These are phyloP conservation scores for Gaultheria prostrata DNA, from an alignment of 148 eudicot species.

Conservation along the genomic window DNA sequence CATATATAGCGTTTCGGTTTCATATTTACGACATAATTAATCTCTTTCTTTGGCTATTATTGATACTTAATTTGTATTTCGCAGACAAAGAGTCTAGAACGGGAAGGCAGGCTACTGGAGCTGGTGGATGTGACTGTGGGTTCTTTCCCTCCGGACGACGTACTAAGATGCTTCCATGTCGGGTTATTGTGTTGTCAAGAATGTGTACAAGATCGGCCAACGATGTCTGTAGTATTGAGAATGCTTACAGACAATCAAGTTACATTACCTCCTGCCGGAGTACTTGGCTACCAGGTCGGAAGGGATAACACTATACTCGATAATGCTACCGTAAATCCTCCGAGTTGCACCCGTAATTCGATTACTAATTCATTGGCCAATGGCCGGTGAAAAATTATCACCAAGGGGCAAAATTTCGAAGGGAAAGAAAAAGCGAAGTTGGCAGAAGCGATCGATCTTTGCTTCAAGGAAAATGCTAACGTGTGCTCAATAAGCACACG, in stretches of 20 bases:
- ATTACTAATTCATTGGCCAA: not conserved
- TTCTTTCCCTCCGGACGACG: not conserved
- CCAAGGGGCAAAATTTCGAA: no score
- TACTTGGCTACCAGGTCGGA: not conserved
- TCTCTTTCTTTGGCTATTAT: not conserved
- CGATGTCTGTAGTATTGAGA: not conserved
- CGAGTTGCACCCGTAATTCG: not conserved
- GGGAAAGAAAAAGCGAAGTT: no score
- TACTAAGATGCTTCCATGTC: not conserved
- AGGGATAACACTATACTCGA: not conserved
- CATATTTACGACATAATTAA: not conserved
- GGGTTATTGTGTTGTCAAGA: not conserved
- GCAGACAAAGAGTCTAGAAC: conserved; percentile 8
- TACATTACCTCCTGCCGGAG: not conserved
- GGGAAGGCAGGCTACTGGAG: conserved; percentile 3
- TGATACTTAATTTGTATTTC: not conserved
- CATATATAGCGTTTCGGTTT: not conserved
- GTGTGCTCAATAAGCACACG: no score
- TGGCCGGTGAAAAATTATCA: not conserved
- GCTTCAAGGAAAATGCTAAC: no score
- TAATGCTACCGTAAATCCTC: not conserved
- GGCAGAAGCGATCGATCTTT: no score
- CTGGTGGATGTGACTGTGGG: not conserved
- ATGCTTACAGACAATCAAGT: not conserved
- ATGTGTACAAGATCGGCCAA: not conserved